phyloP scores from a whole-genome alignment of 2,329 filamentous ascomycete genomes.

The Zymoseptoria ardabiliae region DNA sequence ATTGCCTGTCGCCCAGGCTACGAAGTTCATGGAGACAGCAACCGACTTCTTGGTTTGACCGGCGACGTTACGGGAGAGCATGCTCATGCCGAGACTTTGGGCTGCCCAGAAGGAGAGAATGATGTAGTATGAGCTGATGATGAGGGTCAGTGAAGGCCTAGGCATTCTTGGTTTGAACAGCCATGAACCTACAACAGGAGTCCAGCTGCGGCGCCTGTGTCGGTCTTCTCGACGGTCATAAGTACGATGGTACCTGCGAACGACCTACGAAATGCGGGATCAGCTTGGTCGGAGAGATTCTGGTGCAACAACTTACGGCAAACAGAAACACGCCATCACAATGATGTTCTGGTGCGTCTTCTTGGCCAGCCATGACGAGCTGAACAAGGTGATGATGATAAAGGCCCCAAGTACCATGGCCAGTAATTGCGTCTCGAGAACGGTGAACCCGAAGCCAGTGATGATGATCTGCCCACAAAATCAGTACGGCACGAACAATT shows the following conservation, averaged over 20 bases:
- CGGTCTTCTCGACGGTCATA: constrained; percentile 58
- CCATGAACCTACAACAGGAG: constrained; percentile 47
- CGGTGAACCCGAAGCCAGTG: constrained; percentile 57
- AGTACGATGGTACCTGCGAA: constrained; percentile 66
- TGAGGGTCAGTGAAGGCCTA: background rate
- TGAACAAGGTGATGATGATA: constrained; percentile 63
- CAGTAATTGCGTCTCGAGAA: constrained; percentile 62
- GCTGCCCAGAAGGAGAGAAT: constrained; percentile 72
- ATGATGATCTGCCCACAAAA: constrained; percentile 52
- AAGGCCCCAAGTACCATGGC: constrained; percentile 69
- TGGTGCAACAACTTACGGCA: constrained; percentile 48
- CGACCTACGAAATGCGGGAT: constrained; percentile 43
- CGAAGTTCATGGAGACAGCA: constrained; percentile 61
- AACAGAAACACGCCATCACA: constrained; percentile 57
- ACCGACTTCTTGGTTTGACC: constrained; percentile 68
- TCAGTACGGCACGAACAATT: background rate
- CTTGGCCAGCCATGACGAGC: constrained; percentile 60
- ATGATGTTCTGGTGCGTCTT: constrained; percentile 62
- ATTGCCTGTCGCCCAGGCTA: constrained; percentile 63
- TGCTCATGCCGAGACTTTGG: constrained; percentile 23
- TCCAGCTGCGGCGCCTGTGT: constrained; percentile 53
- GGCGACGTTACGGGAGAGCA: constrained; percentile 52
- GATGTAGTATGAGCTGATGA: constrained; percentile 58
- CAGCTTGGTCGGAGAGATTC: too few relatives aligned
- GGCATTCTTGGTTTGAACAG: background rate